These are phyloP conservation scores for Lophiotrema nucula DNA, from an alignment of 495 filamentous ascomycete genomes.

Conservation along the genomic window DNA sequence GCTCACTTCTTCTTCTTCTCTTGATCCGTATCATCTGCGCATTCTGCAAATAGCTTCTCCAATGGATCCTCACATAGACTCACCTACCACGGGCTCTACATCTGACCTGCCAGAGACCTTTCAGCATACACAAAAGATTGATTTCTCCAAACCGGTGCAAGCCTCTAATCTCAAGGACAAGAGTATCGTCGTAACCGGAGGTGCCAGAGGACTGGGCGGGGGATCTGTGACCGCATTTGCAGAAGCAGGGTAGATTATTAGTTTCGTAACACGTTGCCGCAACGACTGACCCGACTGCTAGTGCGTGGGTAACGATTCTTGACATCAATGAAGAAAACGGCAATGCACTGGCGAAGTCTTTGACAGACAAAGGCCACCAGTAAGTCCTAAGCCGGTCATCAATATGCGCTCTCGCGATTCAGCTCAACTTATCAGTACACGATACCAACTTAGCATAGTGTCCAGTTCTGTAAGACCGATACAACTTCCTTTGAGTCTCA, in stretches of 20 bases:
- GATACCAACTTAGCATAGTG: not conserved
- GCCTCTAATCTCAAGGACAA: constrained; percentile 15
- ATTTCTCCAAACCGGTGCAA: constrained; percentile 16
- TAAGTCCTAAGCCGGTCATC: constrained; percentile 5
- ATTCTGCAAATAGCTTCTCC: too few relatives aligned
- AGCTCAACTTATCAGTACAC: not conserved
- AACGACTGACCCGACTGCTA: constrained; percentile 43
- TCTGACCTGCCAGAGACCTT: constrained; percentile 3
- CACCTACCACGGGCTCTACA: too few relatives aligned
- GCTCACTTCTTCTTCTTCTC: too few relatives aligned
- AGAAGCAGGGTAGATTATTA: constrained; percentile 19
- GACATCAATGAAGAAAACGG: constrained; percentile 33
- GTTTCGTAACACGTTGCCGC: not conserved
- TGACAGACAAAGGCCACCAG: constrained; percentile 21
- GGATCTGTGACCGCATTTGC: constrained; percentile 18
- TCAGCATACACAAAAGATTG: constrained; percentile 5
- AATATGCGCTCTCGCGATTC: not conserved
- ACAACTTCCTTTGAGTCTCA: constrained; percentile 31
- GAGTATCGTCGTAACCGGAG: constrained; percentile 25
- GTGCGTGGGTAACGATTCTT: constrained; percentile 35
- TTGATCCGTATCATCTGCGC: too few relatives aligned
- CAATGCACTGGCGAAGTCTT: constrained; percentile 5
- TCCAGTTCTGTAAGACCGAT: constrained; percentile 37
- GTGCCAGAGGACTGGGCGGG: constrained; percentile 25
- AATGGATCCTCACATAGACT: too few relatives aligned